Evolutionary conservation across 768 basidiomycete genomes (phyloP).

Genomic region (Rhizopogon vulgaris): DNA sequence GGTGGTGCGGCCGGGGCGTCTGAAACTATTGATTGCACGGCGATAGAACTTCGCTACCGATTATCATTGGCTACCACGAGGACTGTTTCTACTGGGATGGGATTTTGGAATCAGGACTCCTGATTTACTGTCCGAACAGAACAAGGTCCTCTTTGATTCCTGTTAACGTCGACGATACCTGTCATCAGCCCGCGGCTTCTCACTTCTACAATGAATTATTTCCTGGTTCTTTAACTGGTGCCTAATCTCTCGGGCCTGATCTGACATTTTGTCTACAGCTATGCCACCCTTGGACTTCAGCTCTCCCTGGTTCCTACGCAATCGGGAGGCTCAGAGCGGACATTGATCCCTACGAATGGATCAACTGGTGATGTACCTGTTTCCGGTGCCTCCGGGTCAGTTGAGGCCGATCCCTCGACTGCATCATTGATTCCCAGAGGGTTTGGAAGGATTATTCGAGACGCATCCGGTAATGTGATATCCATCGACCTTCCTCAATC

Average conservation of each 20-base stretch:
- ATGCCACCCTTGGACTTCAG: constrained; percentile 69
- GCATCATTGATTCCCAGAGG: constrained; percentile 45
- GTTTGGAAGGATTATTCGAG: constrained; percentile 78
- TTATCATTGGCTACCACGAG: neutral
- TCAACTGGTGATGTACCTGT: neutral
- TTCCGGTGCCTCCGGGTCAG: neutral
- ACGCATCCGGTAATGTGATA: constrained; percentile 69
- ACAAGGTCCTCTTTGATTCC: neutral
- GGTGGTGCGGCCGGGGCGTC: neutral
- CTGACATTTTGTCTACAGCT: constrained; percentile 38
- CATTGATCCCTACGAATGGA: neutral
- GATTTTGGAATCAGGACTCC: neutral
- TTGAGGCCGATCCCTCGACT: constrained; percentile 8
- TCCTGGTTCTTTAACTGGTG: constrained; percentile 1
- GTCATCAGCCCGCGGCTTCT: neutral
- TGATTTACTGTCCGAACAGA: neutral
- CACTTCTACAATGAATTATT: constrained; percentile 4
- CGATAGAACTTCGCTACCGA: neutral
- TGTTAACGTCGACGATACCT: neutral
- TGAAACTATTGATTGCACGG: neutral
- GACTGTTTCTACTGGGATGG: neutral
- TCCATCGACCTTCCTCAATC: constrained; percentile 59
- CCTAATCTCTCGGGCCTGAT: neutral
- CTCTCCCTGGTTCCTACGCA: constrained; percentile 60
- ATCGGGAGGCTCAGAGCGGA: constrained; percentile 62